Percentiles rank a stretch among this genome's conserved stretches.
phyloP scores from a whole-genome alignment of 2,329 filamentous ascomycete species.

The Ilyonectria mors-panacis region DNA sequence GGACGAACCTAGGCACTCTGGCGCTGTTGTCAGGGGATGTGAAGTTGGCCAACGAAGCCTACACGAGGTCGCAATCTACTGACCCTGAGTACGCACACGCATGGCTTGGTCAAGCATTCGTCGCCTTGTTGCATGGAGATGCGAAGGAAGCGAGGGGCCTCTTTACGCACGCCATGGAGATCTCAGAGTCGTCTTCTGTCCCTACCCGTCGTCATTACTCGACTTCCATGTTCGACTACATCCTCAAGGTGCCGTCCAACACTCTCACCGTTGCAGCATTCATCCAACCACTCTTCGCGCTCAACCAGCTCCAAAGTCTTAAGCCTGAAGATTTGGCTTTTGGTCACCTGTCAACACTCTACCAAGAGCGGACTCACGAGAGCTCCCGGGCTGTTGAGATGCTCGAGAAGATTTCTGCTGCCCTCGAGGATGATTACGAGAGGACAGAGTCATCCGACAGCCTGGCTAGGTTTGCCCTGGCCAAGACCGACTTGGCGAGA shows the following conservation, averaged over 20 bases:
- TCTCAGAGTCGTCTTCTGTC: slow-evolving; percentile 82
- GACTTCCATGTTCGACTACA: slow-evolving; percentile 84
- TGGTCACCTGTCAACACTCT: slow-evolving; percentile 83
- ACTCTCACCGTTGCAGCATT: slow-evolving; percentile 71
- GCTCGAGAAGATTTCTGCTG: slow-evolving; percentile 76
- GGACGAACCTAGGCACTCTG: slow-evolving; percentile 92
- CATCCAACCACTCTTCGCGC: slow-evolving; percentile 89
- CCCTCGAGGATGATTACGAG: slow-evolving; percentile 87
- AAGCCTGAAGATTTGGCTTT: slow-evolving; percentile 79
- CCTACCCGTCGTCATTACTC: slow-evolving; percentile 85
- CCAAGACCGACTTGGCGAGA: slow-evolving; percentile 90
- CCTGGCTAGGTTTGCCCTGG: slow-evolving; percentile 83
- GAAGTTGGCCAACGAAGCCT: slow-evolving; percentile 90
- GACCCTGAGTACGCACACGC: slow-evolving; percentile 95
- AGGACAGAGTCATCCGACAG: slow-evolving; percentile 81
- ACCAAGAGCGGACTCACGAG: slow-evolving; percentile 85
- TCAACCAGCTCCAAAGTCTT: slow-evolving; percentile 84
- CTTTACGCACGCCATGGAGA: slow-evolving; percentile 95
- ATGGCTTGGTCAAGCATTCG: slow-evolving; percentile 92
- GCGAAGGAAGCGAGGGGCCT: slow-evolving; percentile 83
- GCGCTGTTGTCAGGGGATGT: slow-evolving; percentile 88
- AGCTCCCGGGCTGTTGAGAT: slow-evolving; percentile 73
- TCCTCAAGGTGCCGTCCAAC: slow-evolving; percentile 71
- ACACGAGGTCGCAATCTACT: slow-evolving; percentile 90
- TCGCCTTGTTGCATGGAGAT: slow-evolving; percentile 84